Evolutionary conservation across 2,329 filamentous ascomycete genomes (phyloP).

Genomic region (Exserohilum rostratum): DNA sequence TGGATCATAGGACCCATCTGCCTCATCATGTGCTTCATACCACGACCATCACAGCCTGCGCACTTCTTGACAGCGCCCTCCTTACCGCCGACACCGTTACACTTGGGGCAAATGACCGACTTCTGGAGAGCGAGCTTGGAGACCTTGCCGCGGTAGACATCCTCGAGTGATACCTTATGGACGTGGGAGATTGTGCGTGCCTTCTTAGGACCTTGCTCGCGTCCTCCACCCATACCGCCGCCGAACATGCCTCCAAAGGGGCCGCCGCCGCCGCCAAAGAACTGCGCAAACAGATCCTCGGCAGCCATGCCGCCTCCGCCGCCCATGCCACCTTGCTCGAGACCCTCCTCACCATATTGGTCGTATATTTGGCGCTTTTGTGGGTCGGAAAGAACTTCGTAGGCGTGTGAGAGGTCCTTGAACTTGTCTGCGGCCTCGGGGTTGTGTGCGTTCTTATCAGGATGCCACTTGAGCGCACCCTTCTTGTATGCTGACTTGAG

Average conservation of each 20-base stretch:
- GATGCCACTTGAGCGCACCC: slow-evolving; percentile 81
- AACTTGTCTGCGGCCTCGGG: slow-evolving; percentile 95
- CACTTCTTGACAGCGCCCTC: slow-evolving; percentile 97
- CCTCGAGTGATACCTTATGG: slow-evolving; percentile 96
- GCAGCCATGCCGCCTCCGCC: slow-evolving; percentile 87
- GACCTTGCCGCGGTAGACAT: slow-evolving; percentile 97
- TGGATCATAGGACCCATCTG: slow-evolving; percentile 99
- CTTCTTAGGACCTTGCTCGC: slow-evolving; percentile 82
- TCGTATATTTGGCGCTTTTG: slow-evolving; percentile 94
- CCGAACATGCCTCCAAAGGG: slow-evolving; percentile 68
- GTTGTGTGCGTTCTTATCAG: slow-evolving; percentile 95
- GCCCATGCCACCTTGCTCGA: slow-evolving; percentile 77
- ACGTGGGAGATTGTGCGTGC: slow-evolving; percentile 97
- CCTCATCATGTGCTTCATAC: slow-evolving; percentile 99
- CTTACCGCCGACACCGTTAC: slow-evolving; percentile 92
- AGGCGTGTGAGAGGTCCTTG: slow-evolving; percentile 95
- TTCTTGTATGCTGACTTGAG: slow-evolving; percentile 91
- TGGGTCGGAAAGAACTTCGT: slow-evolving; percentile 89
- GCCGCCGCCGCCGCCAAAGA: slow-evolving; percentile 79
- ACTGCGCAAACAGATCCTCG: slow-evolving; percentile 95
- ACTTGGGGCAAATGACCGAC: slow-evolving; percentile 94
- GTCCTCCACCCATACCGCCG: slow-evolving; percentile 69
- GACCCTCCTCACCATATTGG: slow-evolving; percentile 95
- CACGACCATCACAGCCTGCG: slow-evolving; percentile 85
- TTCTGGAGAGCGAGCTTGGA: slow-evolving; percentile 97